These are phyloP conservation scores for Spinellus fusiger DNA, from an alignment of 192 early-diverging fungal species.

Conservation along the genomic window DNA sequence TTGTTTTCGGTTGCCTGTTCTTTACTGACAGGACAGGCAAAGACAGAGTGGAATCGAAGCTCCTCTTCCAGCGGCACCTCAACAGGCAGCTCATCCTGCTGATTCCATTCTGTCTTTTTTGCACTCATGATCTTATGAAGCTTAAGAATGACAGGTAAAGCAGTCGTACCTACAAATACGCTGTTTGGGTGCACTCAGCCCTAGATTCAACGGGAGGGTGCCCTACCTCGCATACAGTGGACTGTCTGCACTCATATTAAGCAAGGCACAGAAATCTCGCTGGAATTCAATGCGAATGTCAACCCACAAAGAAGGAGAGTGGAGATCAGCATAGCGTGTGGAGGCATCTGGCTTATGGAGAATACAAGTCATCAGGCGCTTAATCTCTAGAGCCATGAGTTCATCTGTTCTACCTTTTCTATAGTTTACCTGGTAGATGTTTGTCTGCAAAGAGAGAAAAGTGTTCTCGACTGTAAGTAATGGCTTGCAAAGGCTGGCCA, in stretches of 20 bases:
- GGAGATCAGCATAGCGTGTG: constrained; percentile 43
- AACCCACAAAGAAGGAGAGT: constrained; percentile 31
- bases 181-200: constrained; percentile 21
- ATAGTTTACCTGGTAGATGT: constrained; percentile 56
- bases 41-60: constrained; percentile 92
- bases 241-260: constrained; percentile 63
- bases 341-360: constrained; percentile 24
- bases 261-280: constrained; percentile 71
- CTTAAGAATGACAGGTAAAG: constrained; percentile 89
- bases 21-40: constrained; percentile 95
- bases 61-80: constrained; percentile 84
- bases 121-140: constrained; percentile 85
- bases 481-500: constrained; percentile 40
- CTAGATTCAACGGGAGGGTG: not conserved
- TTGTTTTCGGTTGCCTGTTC: constrained; percentile 91
- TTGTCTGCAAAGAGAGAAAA: constrained; percentile 59
- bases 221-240: constrained; percentile 64
- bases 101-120: constrained; percentile 84
- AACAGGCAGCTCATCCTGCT: constrained; percentile 84
- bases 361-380: constrained; percentile 40
- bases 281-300: constrained; percentile 66
- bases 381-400: constrained; percentile 33
- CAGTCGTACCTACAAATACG: constrained; percentile 74
- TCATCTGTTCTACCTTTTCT: not conserved
- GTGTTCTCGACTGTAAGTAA: constrained; percentile 67